phyloP scores from a whole-genome alignment of 345 rosid genomes.

The Draba incana region DNA sequence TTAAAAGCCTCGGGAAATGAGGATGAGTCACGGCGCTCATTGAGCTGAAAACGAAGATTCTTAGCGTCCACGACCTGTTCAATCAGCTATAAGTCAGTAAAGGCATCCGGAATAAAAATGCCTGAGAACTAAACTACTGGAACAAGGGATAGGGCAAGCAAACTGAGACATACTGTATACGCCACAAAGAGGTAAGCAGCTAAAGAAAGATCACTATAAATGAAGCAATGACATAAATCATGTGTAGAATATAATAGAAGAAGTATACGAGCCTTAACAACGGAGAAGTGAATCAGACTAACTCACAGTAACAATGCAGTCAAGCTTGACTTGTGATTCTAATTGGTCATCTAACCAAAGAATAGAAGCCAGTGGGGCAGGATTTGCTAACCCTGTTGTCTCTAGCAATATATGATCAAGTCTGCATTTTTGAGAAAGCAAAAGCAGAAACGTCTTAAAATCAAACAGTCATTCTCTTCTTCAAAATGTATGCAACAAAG shows the following conservation, averaged over 20 bases:
- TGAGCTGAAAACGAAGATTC: constrained; percentile 80
- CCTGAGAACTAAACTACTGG: background rate
- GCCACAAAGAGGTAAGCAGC: constrained; percentile 9
- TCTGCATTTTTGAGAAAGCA: constrained; percentile 43
- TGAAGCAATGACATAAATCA: no score
- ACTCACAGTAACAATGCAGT: constrained; percentile 85
- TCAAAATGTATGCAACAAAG: no score
- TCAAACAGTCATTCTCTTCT: no score
- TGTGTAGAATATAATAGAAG: no score
- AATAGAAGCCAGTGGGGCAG: constrained; percentile 89
- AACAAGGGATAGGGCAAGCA: constrained; percentile 5
- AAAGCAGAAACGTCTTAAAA: no score
- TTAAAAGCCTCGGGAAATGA: constrained; percentile 89
- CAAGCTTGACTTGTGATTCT: constrained; percentile 88
- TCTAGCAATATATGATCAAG: constrained; percentile 93
- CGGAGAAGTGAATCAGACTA: background rate
- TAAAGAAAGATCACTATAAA: no score
- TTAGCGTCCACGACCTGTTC: constrained; percentile 96
- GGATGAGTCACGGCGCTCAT: constrained; percentile 54
- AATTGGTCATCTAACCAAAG: constrained; percentile 98
- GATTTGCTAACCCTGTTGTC: constrained; percentile 99
- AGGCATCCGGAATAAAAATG: background rate
- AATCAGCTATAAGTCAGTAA: constrained; percentile 28
- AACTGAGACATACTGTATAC: background rate
- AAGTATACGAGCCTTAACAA: no score